These are phyloP conservation scores for Barnettozyma wickerhamii DNA, from an alignment of 805 yeast genomes.

Conservation along the genomic window DNA sequence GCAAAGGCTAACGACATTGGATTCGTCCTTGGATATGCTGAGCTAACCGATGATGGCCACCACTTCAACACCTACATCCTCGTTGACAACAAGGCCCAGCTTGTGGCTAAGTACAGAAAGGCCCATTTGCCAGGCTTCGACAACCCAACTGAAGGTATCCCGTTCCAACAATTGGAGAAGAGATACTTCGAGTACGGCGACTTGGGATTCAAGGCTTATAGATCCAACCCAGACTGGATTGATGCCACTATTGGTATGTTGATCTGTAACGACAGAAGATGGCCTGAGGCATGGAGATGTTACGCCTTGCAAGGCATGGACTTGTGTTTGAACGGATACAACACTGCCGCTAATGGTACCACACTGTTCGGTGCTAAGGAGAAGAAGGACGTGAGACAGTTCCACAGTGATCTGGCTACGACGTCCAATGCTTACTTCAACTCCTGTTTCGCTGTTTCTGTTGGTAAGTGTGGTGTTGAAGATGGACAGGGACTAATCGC, in stretches of 20 bases:
- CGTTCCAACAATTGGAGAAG: conserved; percentile 35
- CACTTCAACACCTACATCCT: conserved; percentile 32
- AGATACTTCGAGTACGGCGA: conserved; percentile 36
- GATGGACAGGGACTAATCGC: conserved; percentile 34
- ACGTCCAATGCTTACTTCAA: conserved; percentile 33
- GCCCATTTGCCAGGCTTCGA: conserved; percentile 34
- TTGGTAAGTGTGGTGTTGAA: conserved; percentile 34
- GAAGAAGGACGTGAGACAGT: conserved; percentile 28
- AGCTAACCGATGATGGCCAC: conserved; percentile 33
- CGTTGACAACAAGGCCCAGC: conserved; percentile 29
- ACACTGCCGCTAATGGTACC: conserved; percentile 33
- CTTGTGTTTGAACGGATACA: conserved; percentile 33
- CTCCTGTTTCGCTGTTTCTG: conserved; percentile 31
- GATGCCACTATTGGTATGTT: conserved; percentile 35
- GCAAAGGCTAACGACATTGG: conserved; percentile 29
- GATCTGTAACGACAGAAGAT: conserved; percentile 38
- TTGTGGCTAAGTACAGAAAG: conserved; percentile 32
- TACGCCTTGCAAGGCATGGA: conserved; percentile 39
- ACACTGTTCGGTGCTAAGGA: conserved; percentile 30
- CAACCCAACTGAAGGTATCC: conserved; percentile 8
- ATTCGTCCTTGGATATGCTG: conserved; percentile 35
- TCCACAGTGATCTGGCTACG: conserved; percentile 32
- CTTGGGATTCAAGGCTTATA: conserved; percentile 32
- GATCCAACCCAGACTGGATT: conserved; percentile 31
- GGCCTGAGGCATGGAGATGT: conserved; percentile 39